A percentile compares a stretch with the other conserved stretches of the same genome.
These are phyloP conservation scores for Yamadazyma nakazawae DNA, from an alignment of 805 yeast species.

Conservation along the genomic window DNA sequence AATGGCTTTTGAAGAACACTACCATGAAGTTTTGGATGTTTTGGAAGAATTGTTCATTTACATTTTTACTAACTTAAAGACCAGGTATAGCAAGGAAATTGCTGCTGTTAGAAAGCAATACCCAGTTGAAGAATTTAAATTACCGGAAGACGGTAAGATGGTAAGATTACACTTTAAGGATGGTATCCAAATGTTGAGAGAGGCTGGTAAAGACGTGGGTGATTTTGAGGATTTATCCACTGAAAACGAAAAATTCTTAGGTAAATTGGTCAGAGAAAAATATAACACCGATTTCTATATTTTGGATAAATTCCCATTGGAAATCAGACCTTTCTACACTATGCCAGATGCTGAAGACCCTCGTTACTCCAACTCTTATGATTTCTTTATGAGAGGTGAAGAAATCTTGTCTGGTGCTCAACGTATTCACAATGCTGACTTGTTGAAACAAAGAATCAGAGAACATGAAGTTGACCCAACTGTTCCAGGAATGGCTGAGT, in stretches of 20 bases:
- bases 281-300: slow-evolving; percentile 97
- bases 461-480: slow-evolving; percentile 80
- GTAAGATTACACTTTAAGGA: slow-evolving; percentile 85
- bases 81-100: slow-evolving; percentile 77
- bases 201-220: slow-evolving; percentile 79
- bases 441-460: slow-evolving; percentile 76
- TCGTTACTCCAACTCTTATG: slow-evolving; percentile 93
- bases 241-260: slow-evolving; percentile 91
- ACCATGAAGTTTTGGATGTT: slow-evolving; percentile 77
- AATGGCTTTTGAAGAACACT: slow-evolving; percentile 97
- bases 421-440: slow-evolving; percentile 92
- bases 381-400: slow-evolving; percentile 99
- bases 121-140: slow-evolving; percentile 96
- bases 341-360: slow-evolving; percentile 97
- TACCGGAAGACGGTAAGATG: slow-evolving; percentile 94
- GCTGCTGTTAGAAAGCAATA: slow-evolving; percentile 87
- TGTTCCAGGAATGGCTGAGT: slow-evolving; percentile 82
- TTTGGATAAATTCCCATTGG: slow-evolving; percentile 96
- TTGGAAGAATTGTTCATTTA: slow-evolving; percentile 76
- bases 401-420: slow-evolving; percentile 99
- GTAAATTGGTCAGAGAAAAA: slow-evolving; percentile 86
- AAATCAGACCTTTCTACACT: slow-evolving; percentile 96
- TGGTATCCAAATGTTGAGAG: slow-evolving; percentile 83
- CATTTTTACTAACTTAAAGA: slow-evolving; percentile 81
- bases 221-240: slow-evolving; percentile 90